These are phyloP conservation scores for Agaricus bisporus DNA, from an alignment of 768 basidiomycete genomes.

Conservation along the genomic window DNA sequence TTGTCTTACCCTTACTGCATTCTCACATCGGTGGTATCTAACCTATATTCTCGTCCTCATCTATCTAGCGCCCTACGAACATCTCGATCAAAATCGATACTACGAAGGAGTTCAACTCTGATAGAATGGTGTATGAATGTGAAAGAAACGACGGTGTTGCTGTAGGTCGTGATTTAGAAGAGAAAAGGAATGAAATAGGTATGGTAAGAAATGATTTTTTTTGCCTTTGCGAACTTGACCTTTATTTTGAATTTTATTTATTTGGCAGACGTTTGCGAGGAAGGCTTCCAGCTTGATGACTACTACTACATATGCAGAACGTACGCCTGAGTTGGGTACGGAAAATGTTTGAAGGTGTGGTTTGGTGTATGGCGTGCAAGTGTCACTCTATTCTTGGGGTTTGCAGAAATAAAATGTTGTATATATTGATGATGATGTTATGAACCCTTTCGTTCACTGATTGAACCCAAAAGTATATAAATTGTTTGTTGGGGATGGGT, in stretches of 20 bases:
- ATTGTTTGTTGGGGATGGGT: too few relatives aligned
- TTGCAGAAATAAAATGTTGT: not conserved
- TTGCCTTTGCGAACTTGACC: too few relatives aligned
- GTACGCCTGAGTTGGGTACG: not conserved
- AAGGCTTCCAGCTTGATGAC: slow-evolving; percentile 2
- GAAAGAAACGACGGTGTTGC: slow-evolving; percentile 17
- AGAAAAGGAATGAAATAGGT: slow-evolving; percentile 2
- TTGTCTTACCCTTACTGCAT: too few relatives aligned
- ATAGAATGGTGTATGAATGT: slow-evolving; percentile 27
- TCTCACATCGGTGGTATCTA: too few relatives aligned
- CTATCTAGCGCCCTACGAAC: slow-evolving; percentile 32
- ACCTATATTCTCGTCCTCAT: not conserved
- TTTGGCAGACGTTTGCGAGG: slow-evolving; percentile 4
- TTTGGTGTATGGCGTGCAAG: not conserved
- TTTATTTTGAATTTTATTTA: not conserved
- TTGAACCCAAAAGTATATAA: too few relatives aligned
- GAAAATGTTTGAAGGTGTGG: not conserved
- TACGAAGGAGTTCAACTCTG: slow-evolving; percentile 41
- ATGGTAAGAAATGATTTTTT: slow-evolving; percentile 2
- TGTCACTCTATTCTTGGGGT: not conserved
- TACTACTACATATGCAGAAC: slow-evolving; percentile 2
- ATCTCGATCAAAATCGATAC: slow-evolving; percentile 54
- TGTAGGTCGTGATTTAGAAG: not conserved
- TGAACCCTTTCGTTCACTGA: too few relatives aligned
- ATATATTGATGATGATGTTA: too few relatives aligned